phyloP scores from a whole-genome alignment of 176 grass and related monocot genomes.

The Cenchrus purpureus region DNA sequence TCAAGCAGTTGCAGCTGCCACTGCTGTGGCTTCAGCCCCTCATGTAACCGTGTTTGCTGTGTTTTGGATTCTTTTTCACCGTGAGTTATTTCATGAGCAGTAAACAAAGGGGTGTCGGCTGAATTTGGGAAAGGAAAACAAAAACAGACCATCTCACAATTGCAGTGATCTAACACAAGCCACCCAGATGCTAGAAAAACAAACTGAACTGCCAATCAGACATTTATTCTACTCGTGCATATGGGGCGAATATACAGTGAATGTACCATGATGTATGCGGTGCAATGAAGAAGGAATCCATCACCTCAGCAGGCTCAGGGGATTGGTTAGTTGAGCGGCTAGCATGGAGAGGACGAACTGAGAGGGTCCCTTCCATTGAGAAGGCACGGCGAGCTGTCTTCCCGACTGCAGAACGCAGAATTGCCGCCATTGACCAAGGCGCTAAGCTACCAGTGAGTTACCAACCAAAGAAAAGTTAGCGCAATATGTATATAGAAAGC shows the following conservation, averaged over 20 bases:
- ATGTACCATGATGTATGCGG: background rate
- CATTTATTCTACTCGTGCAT: too few relatives aligned
- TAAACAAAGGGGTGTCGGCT: background rate
- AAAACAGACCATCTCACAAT: background rate
- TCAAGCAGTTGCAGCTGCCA: background rate
- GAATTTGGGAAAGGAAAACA: background rate
- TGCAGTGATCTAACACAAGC: background rate
- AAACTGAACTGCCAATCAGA: too few relatives aligned
- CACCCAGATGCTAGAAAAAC: too few relatives aligned
- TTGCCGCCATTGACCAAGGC: background rate
- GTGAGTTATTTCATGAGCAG: background rate
- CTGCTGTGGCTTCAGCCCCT: too few relatives aligned
- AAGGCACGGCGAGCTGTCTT: background rate
- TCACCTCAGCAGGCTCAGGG: too few relatives aligned
- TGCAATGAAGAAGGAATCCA: background rate
- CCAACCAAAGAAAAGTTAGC: conserved; percentile 1
- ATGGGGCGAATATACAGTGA: background rate
- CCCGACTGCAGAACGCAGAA: background rate
- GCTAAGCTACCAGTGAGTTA: background rate
- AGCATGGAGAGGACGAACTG: background rate
- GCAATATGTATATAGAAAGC: background rate
- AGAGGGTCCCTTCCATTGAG: background rate
- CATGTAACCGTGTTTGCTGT: background rate
- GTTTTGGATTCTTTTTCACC: background rate
- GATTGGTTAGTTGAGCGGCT: background rate